Evolutionary conservation across 2,329 filamentous ascomycete species (phyloP).

Genomic region (Ophiostoma populinum): DNA sequence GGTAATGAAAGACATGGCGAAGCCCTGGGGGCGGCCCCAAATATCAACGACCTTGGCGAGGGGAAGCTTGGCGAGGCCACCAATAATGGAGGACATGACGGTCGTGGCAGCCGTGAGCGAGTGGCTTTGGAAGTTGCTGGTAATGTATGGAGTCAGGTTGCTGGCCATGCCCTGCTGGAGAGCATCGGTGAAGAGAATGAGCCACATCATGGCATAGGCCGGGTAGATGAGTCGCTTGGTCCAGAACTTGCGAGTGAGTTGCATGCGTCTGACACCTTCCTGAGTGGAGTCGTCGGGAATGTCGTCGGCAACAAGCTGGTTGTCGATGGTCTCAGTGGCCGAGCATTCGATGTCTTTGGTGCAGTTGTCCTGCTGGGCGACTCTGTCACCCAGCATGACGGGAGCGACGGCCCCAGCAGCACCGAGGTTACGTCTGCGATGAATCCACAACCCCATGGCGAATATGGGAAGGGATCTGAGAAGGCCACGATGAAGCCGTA

Average conservation of each 20-base stretch:
- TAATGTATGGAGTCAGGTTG: constrained; percentile 18
- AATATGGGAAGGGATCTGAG: too few relatives aligned
- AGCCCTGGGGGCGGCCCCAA: constrained; percentile 39
- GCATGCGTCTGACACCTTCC: background rate
- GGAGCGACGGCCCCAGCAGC: too few relatives aligned
- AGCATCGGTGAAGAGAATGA: constrained; percentile 14
- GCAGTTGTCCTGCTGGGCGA: too few relatives aligned
- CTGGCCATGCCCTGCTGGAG: constrained; percentile 20
- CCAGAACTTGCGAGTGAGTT: background rate
- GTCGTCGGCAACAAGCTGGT: background rate
- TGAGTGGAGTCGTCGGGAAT: background rate
- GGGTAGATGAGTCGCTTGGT: background rate
- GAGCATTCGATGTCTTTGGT: background rate
- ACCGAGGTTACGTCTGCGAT: too few relatives aligned
- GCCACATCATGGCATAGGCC: constrained; percentile 7
- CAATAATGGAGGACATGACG: constrained; percentile 21
- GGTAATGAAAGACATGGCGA: constrained; percentile 30
- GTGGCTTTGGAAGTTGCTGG: constrained; percentile 8
- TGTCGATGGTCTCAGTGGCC: too few relatives aligned
- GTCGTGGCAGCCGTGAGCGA: constrained; percentile 10
- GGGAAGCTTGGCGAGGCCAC: constrained; percentile 34
- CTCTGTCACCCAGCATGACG: too few relatives aligned
- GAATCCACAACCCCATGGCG: too few relatives aligned
- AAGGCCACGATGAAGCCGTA: too few relatives aligned
- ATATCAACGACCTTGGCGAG: constrained; percentile 42